phyloP scores from a whole-genome alignment of 371 early-diverging fungal genomes.

The Mortierella sp. region DNA sequence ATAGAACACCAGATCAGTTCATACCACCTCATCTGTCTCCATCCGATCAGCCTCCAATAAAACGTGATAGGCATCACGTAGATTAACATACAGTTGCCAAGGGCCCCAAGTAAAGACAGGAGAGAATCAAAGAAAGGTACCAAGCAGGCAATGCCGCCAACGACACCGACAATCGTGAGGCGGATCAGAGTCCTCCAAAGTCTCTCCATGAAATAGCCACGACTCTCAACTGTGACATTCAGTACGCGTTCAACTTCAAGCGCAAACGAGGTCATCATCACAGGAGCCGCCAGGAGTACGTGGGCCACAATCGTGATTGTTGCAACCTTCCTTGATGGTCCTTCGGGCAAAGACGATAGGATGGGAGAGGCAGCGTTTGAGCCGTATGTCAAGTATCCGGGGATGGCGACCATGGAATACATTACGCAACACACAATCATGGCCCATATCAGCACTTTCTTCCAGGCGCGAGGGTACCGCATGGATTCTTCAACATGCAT shows the following conservation, averaged over 20 bases:
- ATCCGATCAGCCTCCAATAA: constrained; percentile 78
- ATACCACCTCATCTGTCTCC: constrained; percentile 63
- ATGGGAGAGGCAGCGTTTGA: constrained; percentile 71
- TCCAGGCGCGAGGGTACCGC: constrained; percentile 79
- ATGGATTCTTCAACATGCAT: constrained; percentile 88
- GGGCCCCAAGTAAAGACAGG: constrained; percentile 84
- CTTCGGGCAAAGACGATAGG: constrained; percentile 72
- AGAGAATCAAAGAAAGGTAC: constrained; percentile 85
- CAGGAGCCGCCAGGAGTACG: constrained; percentile 84
- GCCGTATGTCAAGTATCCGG: constrained; percentile 87
- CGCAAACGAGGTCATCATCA: constrained; percentile 82
- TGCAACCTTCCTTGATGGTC: constrained; percentile 59
- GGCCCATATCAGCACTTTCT: constrained; percentile 72
- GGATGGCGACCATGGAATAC: constrained; percentile 78
- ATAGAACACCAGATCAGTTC: constrained; percentile 72
- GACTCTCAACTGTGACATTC: constrained; percentile 19
- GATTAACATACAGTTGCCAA: constrained; percentile 80
- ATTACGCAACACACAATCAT: constrained; percentile 76
- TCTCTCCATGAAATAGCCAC: constrained; percentile 44
- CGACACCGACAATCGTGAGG: constrained; percentile 58
- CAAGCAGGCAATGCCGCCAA: constrained; percentile 68
- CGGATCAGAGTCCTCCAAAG: constrained; percentile 68
- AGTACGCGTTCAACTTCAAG: constrained; percentile 67
- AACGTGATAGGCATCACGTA: constrained; percentile 85
- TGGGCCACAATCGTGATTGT: constrained; percentile 82